A percentile compares a stretch with the other conserved stretches of the same genome.
Conservation (phyloP, 805 yeast species). For the Metschnikowia reukaufii region DNA sequence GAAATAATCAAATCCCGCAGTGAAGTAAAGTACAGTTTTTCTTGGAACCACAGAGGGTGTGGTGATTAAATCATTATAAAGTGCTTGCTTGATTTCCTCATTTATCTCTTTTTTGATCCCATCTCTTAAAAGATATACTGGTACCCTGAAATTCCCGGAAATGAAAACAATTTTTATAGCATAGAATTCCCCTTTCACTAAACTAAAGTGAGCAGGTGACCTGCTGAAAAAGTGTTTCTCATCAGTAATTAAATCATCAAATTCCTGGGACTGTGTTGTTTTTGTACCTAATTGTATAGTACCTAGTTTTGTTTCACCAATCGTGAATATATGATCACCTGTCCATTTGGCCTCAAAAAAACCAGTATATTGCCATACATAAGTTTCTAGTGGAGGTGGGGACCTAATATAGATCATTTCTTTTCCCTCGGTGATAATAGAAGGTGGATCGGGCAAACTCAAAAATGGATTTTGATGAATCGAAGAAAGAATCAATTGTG, state of each 20-base stretch:
- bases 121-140: not conserved
- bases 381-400: not conserved
- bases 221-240: not conserved
- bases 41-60: too few relatives aligned
- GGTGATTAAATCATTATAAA: too few relatives aligned
- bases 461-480: not conserved
- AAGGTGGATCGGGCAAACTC: not conserved
- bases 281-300: not conserved
- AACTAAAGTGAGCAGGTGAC: not conserved
- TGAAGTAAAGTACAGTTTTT: too few relatives aligned
- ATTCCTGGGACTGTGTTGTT: not conserved
- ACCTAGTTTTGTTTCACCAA: not conserved
- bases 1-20: too few relatives aligned
- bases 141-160: not conserved
- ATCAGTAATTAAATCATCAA: not conserved
- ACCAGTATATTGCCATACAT: slow-evolving; percentile 3
- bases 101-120: not conserved
- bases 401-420: not conserved
- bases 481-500: not conserved
- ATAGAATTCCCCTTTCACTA: not conserved
- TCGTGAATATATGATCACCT: not conserved
- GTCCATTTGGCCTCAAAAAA: not conserved
- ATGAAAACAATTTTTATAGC: not conserved
- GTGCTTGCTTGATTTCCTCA: not conserved
- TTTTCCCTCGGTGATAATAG: not conserved